Base-by-base conservation (phyloP, 345 rosid genomes). In the Populus euphratica region DNA sequence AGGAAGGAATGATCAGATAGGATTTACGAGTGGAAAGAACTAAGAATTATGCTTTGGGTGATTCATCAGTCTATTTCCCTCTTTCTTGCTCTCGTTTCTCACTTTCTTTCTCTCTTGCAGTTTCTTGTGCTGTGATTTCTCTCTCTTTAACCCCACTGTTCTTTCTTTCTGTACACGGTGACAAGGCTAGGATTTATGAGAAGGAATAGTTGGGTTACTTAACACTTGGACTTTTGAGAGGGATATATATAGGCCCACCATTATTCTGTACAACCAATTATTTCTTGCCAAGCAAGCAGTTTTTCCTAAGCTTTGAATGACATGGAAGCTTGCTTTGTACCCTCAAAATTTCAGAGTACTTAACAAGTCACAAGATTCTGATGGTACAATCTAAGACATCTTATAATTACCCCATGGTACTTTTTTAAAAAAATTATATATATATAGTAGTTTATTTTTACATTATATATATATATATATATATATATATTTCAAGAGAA, bases 271-370 rank as follows among this genome's bases (percentile, higher is more conserved):
- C 4, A 25, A 1, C 61, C 61, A n/a, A 74, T 74, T 6, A 43
- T 29, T 29, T 41, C 39, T 44, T 64, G 77, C 59, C 56, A 74
- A 2, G 41, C 36, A 64, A 74, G 77, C 56, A 29, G 41, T n/a
- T 41, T 21, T 2, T 25, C 39, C 9, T 3, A 6, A 17, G 35
- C 14, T 18, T 54, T 2, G 9, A n/a, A 54, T n/a, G 62, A 11
- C 1, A 8, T n/a, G 1, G n/a, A 21, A 1, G 25, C 23, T 54
- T 21, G 62, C 13, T 2, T 54, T 21, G 5, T 54, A 4, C 62
- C 62, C 62, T 54, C 62, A 21, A 8, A 54, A 8, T 21, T 21
- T 54, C 62, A 1, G 44, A 41, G 44, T 41, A 10, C 14, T 41
- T 12, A 2, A 41, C 4, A 41, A 41, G 44, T 41, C 44, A 2